Evolutionary conservation across 371 early-diverging fungal species (phyloP).

Genomic region (Batrachochytrium dendrobatidis): DNA sequence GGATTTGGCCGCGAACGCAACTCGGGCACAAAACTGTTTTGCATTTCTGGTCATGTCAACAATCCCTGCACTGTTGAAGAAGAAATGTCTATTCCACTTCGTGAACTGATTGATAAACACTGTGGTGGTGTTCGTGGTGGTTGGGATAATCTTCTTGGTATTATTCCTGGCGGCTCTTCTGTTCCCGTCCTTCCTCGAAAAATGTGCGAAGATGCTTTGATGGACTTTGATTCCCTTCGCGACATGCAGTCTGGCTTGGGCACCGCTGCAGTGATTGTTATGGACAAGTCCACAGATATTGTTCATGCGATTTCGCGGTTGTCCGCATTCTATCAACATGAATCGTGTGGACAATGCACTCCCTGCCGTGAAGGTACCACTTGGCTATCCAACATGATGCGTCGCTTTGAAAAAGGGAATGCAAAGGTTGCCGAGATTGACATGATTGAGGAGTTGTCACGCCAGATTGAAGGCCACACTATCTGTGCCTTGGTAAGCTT

Average conservation of each 20-base stretch:
- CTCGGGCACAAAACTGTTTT: conserved; percentile 93
- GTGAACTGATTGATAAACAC: conserved; percentile 92
- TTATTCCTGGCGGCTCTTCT: conserved; percentile 96
- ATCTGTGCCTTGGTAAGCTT: conserved; percentile 80
- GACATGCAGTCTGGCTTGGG: conserved; percentile 92
- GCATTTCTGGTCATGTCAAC: conserved; percentile 96
- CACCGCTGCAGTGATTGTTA: conserved; percentile 94
- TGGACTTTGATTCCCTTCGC: conserved; percentile 96
- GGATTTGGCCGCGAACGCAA: conserved; percentile 89
- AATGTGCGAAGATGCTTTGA: conserved; percentile 86
- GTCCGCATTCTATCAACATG: conserved; percentile 90
- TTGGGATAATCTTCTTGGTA: conserved; percentile 97
- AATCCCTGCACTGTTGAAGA: conserved; percentile 96
- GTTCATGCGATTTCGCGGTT: conserved; percentile 88
- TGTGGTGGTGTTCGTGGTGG: conserved; percentile 96
- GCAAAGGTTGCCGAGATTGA: conserved; percentile 84
- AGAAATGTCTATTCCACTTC: conserved; percentile 94
- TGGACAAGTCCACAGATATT: conserved; percentile 94
- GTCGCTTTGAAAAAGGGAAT: conserved; percentile 84
- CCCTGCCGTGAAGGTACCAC: conserved; percentile 96
- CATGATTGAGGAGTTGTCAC: conserved; percentile 79
- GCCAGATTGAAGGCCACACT: conserved; percentile 97
- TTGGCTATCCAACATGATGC: conserved; percentile 95
- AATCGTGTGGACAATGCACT: conserved; percentile 97
- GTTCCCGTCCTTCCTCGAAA: conserved; percentile 85